phyloP scores from a whole-genome alignment of 768 basidiomycete genomes.

The Floccularia luteovirens region DNA sequence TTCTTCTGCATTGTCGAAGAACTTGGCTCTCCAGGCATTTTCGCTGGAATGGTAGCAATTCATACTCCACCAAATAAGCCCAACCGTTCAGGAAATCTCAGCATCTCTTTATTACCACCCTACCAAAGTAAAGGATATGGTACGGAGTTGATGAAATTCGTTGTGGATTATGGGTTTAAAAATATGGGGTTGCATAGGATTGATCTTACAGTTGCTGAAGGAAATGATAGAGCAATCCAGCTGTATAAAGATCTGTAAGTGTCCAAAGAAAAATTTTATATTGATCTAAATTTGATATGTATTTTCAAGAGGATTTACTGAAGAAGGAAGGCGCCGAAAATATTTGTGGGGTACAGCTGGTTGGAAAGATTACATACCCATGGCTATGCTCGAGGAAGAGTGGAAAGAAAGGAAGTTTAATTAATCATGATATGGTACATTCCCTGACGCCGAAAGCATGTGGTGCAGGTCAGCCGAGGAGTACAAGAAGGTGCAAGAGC shows the following conservation, averaged over 20 bases:
- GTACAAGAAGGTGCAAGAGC: too few relatives aligned
- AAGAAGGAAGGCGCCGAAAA: too few relatives aligned
- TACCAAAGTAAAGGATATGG: slow-evolving; percentile 36
- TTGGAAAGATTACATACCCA: too few relatives aligned
- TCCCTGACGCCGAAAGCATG: too few relatives aligned
- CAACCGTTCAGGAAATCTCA: slow-evolving; percentile 10
- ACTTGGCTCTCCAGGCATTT: not conserved
- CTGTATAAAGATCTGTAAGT: slow-evolving; percentile 36
- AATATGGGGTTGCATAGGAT: slow-evolving; percentile 31
- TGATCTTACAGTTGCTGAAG: slow-evolving; percentile 28
- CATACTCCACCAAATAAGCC: slow-evolving; percentile 6
- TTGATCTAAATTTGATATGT: too few relatives aligned
- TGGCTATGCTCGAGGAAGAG: too few relatives aligned
- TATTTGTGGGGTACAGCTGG: too few relatives aligned
- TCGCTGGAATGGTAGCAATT: slow-evolving; percentile 9
- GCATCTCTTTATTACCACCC: slow-evolving; percentile 10
- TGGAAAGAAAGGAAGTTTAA: too few relatives aligned
- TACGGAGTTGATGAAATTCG: slow-evolving; percentile 28
- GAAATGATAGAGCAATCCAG: slow-evolving; percentile 27
- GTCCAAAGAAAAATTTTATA: too few relatives aligned
- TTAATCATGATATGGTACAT: too few relatives aligned
- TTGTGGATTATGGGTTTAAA: slow-evolving; percentile 31
- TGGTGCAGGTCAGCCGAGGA: too few relatives aligned
- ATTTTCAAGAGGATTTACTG: too few relatives aligned
- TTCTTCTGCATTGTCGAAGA: slow-evolving; percentile 11